Evolutionary conservation across 345 rosid genomes (phyloP), one percentile per base, ranked within the genome.

Genomic region (Lumnitzera littorea): DNA sequence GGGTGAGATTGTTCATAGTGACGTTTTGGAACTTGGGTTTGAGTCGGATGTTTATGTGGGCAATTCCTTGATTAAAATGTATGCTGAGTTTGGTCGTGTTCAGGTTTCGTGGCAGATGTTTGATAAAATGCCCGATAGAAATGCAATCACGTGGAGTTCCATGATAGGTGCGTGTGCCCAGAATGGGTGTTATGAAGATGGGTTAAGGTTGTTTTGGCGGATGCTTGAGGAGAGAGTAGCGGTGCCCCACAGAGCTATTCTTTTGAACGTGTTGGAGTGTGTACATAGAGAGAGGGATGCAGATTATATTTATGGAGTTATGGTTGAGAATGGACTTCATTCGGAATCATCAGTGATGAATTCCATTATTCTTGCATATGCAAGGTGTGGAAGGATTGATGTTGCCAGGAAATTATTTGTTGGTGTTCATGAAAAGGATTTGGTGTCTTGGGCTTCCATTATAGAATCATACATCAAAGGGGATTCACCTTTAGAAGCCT

Each of bases 61-160:
- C 17, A 79, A 74, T 63, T 76, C 87, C 20, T 71, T 82, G 3
- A 66, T 78, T 17, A 24, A 75, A 1, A 74, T 79, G 84, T 79
- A 79, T 17, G 82, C 67, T 1, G 76, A 70, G 56, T 76, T 78
- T 0, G 66, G 62, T 47, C 58, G 36, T 2, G 57, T 56, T 25
- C 50, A 62, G 0, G 15, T 65, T 50, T 69, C 70, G 2, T 51
- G 66, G 23, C 62, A 13, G 43, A 55, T 66, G 72, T 71, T 78
- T 52, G 74, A 78, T 61, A 48, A 31, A 58, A 71, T 69, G 75
- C 50, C 70, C 41, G 59, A 63, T n/a, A 74, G 70, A 70, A 78
- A 55, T 58, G 67, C 58, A 1, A 62, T 74, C 66, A 60, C 77
- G 2, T 78, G 75, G 77, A 74, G 68, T 46, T 53, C 77, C 5